Percentiles rank a stretch among this genome's conserved stretches.
Conservation (phyloP, 148 eudicot genomes). For the Rhododendron vialii region DNA sequence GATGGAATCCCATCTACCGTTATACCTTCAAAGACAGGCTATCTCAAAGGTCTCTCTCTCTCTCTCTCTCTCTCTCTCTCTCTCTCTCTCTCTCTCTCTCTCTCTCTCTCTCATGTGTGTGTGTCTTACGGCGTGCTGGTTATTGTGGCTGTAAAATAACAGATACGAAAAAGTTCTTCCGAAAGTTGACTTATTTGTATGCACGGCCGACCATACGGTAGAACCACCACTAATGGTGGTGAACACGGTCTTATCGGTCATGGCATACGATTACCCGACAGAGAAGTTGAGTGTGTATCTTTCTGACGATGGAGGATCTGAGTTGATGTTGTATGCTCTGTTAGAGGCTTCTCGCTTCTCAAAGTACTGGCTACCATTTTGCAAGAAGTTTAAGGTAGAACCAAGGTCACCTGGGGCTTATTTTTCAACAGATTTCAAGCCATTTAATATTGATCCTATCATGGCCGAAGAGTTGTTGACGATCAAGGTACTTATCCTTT, state of each 20-base stretch:
- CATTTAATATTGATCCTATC: neutral
- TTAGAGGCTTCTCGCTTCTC: conserved; percentile 15
- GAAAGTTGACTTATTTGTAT: conserved; percentile 10
- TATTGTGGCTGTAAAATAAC: neutral
- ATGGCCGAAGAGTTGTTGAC: conserved; percentile 2
- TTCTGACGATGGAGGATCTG: conserved; percentile 22
- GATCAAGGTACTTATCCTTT: conserved; percentile 11
- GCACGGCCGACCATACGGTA: conserved; percentile 18
- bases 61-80: conserved; percentile 7
- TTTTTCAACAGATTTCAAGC: neutral
- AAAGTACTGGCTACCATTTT: conserved; percentile 21
- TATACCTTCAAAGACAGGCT: conserved; percentile 27
- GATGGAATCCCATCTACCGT: conserved; percentile 17
- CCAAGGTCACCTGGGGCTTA: conserved; percentile 12
- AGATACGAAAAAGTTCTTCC: conserved; percentile 11
- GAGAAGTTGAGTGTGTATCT: conserved; percentile 18
- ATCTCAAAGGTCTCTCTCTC: conserved; percentile 12
- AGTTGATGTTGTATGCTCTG: conserved; percentile 16
- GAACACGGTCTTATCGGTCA: conserved; percentile 16
- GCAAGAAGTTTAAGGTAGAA: conserved; percentile 15
- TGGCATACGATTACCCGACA: conserved; percentile 20
- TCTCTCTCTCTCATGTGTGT: neutral
- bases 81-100: conserved; percentile 6
- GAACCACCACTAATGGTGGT: conserved; percentile 22
- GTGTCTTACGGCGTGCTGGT: neutral